phyloP scores from a whole-genome alignment of 306 rosid species.

The Casuarina glauca region DNA sequence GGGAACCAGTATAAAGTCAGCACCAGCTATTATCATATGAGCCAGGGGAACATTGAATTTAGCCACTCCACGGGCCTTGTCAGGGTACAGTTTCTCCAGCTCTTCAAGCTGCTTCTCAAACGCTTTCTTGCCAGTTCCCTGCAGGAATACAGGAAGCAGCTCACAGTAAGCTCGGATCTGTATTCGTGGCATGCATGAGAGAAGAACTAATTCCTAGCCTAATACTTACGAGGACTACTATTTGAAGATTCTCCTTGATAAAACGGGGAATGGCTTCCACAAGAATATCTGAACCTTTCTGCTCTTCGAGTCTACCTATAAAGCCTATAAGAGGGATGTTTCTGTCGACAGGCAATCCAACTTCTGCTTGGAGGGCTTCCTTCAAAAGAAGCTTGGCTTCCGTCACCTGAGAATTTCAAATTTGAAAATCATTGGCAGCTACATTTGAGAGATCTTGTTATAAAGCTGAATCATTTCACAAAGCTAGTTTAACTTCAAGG shows the following conservation, averaged over 20 bases:
- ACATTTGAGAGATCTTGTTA: no score
- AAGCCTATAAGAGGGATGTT: slow-evolving; percentile 74
- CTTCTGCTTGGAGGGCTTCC: slow-evolving; percentile 96
- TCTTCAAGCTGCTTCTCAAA: slow-evolving; percentile 79
- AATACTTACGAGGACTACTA: slow-evolving; percentile 76
- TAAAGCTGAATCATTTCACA: no score
- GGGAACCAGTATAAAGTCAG: slow-evolving; percentile 68
- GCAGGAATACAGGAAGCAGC: slow-evolving; percentile 24
- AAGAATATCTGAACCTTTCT: slow-evolving; percentile 95
- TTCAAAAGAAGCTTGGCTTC: slow-evolving; percentile 71
- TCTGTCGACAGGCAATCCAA: slow-evolving; percentile 81
- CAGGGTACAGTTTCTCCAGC: slow-evolving; percentile 56
- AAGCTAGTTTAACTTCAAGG: no score
- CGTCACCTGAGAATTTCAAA: slow-evolving; percentile 44
- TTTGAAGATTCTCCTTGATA: slow-evolving; percentile 57
- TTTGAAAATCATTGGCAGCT: background rate
- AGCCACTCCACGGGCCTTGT: slow-evolving; percentile 73
- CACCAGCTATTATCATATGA: slow-evolving; percentile 79
- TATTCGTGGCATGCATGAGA: background rate
- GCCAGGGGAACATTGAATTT: slow-evolving; percentile 79
- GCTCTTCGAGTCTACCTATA: slow-evolving; percentile 97
- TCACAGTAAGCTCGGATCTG: slow-evolving; percentile 18
- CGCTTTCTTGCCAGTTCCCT: slow-evolving; percentile 81
- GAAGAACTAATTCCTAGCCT: background rate
- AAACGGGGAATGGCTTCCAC: slow-evolving; percentile 75